These are phyloP conservation scores for Murraya koenigii DNA, from an alignment of 345 rosid species.

Conservation along the genomic window DNA sequence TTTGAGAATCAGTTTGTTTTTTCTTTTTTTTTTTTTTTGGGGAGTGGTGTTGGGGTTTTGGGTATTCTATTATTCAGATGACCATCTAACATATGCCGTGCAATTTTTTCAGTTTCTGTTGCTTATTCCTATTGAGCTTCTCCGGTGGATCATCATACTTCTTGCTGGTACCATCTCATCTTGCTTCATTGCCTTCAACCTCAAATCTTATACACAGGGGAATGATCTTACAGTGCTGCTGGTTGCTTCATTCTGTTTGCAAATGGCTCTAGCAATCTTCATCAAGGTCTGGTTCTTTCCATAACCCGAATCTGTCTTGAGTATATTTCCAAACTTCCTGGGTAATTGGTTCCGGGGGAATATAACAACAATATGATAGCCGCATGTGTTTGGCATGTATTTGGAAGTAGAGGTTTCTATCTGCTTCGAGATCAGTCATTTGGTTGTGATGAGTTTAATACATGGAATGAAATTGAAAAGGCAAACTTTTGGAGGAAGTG, in stretches of 20 bases:
- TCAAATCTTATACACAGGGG: constrained; percentile 49
- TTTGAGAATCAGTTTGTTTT: no score
- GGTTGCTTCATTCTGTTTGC: constrained; percentile 69
- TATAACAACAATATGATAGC: not conserved
- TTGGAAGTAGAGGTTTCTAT: constrained; percentile 7
- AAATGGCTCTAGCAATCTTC: constrained; percentile 79
- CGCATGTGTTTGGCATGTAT: not conserved
- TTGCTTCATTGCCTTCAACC: constrained; percentile 68
- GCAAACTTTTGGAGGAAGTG: not conserved
- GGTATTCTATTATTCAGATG: not conserved
- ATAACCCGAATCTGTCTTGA: constrained; percentile 17
- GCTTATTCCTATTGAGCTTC: constrained; percentile 74
- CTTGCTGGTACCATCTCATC: constrained; percentile 65
- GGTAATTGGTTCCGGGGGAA: not conserved
- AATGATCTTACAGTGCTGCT: constrained; percentile 50
- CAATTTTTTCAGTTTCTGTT: constrained; percentile 59
- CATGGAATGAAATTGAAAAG: not conserved
- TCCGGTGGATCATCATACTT: constrained; percentile 84
- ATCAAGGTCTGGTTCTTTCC: constrained; percentile 96
- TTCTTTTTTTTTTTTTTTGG: not conserved
- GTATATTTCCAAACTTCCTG: not conserved
- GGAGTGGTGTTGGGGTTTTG: no score
- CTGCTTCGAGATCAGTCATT: constrained; percentile 9
- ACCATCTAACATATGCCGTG: constrained; percentile 4
- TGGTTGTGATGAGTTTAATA: constrained; percentile 8